Evolutionary conservation across 768 basidiomycete genomes (phyloP).

Genomic region (Leccinum boreale): DNA sequence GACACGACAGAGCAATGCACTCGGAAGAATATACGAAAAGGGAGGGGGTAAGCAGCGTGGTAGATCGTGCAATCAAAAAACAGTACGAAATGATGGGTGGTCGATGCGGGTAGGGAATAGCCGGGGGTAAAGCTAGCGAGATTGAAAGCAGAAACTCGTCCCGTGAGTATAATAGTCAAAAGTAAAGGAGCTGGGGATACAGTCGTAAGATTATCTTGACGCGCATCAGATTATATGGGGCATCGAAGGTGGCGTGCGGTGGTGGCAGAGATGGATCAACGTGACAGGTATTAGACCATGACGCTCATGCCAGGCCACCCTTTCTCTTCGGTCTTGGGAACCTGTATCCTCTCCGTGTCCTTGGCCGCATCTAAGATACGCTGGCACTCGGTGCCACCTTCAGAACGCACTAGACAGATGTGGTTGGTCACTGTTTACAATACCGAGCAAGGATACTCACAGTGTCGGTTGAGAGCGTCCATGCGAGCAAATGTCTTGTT

Average conservation of each 20-base stretch:
- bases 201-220: slow-evolving; percentile 16
- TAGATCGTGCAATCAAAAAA: slow-evolving; percentile 24
- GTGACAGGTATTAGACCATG: slow-evolving; percentile 26
- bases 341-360: slow-evolving; percentile 19
- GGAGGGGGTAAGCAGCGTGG: not conserved
- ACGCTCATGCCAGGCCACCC: slow-evolving; percentile 32
- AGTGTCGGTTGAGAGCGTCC: slow-evolving; percentile 91
- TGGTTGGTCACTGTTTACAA: not conserved
- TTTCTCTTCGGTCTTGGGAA: slow-evolving; percentile 33
- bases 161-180: slow-evolving; percentile 26
- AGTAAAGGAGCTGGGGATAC: slow-evolving; percentile 14
- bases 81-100: slow-evolving; percentile 19
- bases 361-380: slow-evolving; percentile 36
- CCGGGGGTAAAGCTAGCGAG: not conserved
- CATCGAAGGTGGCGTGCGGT: slow-evolving; percentile 17
- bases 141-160: slow-evolving; percentile 25
- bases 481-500: slow-evolving; percentile 90
- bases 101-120: slow-evolving; percentile 7
- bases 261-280: slow-evolving; percentile 4
- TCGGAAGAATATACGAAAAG: not conserved
- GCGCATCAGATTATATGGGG: slow-evolving; percentile 25
- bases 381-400: slow-evolving; percentile 77
- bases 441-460: slow-evolving; percentile 46
- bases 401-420: slow-evolving; percentile 58
- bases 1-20: not conserved